Conservation (phyloP, 495 filamentous ascomycete genomes). For the Aeminium ludgeri region DNA sequence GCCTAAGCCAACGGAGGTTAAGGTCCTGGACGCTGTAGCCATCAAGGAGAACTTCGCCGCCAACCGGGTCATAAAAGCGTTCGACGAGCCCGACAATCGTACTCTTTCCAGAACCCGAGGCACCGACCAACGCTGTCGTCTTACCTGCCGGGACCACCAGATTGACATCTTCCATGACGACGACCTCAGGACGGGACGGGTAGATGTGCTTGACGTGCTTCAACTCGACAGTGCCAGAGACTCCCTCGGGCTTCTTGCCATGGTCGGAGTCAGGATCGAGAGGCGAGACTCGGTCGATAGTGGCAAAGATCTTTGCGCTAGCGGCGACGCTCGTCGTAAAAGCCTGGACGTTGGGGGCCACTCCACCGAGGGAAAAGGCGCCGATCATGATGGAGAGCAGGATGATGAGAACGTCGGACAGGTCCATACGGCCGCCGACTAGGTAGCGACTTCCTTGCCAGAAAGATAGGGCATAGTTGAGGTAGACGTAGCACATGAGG, state of each 20-base stretch:
- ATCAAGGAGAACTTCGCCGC: constrained; percentile 63
- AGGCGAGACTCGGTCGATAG: constrained; percentile 80
- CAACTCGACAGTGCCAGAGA: constrained; percentile 69
- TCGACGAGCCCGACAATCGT: constrained; percentile 87
- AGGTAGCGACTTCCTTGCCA: constrained; percentile 83
- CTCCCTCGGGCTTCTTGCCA: constrained; percentile 50
- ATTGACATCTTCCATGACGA: constrained; percentile 67
- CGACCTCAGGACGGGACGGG: constrained; percentile 77
- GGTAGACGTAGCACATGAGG: constrained; percentile 69
- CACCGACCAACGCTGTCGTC: constrained; percentile 70
- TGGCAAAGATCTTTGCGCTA: constrained; percentile 75
- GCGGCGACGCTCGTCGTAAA: constrained; percentile 70
- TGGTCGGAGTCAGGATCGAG: constrained; percentile 59
- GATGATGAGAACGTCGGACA: constrained; percentile 51
- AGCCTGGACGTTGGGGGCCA: constrained; percentile 69
- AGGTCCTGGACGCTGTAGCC: constrained; percentile 64
- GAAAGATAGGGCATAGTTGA: constrained; percentile 81
- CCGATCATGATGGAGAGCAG: constrained; percentile 82
- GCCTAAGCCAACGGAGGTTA: constrained; percentile 81
- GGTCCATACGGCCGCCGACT: constrained; percentile 42
- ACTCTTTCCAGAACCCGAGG: constrained; percentile 78
- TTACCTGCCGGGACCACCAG: constrained; percentile 70
- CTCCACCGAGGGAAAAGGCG: constrained; percentile 77
- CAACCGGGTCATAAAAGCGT: constrained; percentile 80
- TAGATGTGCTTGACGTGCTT: constrained; percentile 80